Base-by-base conservation (phyloP, 2,329 filamentous ascomycete species). In the Colletotrichum tropicale region DNA sequence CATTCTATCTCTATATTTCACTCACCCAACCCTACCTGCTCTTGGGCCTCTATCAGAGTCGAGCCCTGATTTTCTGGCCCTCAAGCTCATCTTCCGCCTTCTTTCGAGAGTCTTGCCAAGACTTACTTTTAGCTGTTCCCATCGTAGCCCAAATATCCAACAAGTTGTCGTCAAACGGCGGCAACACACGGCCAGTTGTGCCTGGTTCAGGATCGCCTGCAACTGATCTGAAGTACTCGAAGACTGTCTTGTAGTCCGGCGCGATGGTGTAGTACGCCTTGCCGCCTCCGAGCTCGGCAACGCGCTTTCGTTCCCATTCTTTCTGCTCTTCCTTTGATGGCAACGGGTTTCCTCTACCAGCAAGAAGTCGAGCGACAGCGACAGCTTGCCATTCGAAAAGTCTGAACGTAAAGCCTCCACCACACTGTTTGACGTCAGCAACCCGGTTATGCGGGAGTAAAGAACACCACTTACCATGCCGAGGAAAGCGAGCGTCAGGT, bases 111-210 rank as follows among this genome's bases (percentile, higher is more conserved):
- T 78, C 72, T 62, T 82, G 79, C 72, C 82, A 84, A 2, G 79
- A 78, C 43, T 77, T 76, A 13, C 82, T 78, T 76, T 84, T 84
- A 12, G 79, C 69, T 1, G 68, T 76, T 5, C 81, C 77, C 81
- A 84, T 84, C 0, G 79, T 78, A 30, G 78, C 78, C 82, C 83
- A 84, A 6, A 81, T 52, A 3, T 82, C 80, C 3, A 82, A 70
- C 85, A 85, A 87, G 26, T 81, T 81, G 30, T 82, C 81, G 15
- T 88, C 83, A 68, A 88, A 89, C 3, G 80, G 81, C 3, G 87
- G 86, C 34, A 89, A 77, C 13, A 78, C 78, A 8, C 87, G 82
- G 0, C 86, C 87, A 0, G 82, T 83, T 5, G 82, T 82, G 0
- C 83, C 84, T 7, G 81, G 78, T 0, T 78, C 80, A 4, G 87